These are phyloP conservation scores for Euphorbia schlechtendalii DNA, from an alignment of 441 rosid genomes.

Conservation along the genomic window DNA sequence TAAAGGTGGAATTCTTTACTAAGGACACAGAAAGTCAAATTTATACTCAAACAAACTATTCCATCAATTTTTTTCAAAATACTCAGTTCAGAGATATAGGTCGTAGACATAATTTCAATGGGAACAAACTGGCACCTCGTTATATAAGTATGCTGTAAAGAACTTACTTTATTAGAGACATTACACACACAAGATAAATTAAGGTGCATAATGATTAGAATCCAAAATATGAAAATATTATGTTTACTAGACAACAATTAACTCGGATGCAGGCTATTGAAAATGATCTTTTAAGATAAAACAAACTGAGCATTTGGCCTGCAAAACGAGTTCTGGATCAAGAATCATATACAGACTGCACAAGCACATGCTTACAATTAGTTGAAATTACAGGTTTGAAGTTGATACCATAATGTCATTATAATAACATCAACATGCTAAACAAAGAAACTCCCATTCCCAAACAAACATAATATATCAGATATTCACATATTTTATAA, in stretches of 20 bases:
- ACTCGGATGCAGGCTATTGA: background rate
- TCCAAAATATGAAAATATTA: too few relatives aligned
- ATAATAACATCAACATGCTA: too few relatives aligned
- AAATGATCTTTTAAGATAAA: background rate
- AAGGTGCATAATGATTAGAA: too few relatives aligned
- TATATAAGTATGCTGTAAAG: background rate
- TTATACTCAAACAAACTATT: background rate
- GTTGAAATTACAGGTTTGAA: background rate
- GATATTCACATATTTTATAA: background rate
- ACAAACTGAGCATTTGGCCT: background rate
- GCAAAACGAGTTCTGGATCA: background rate
- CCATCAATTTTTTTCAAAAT: too few relatives aligned
- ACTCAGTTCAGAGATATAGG: too few relatives aligned
- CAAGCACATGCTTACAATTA: background rate
- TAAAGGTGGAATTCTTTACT: background rate
- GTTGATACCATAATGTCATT: background rate
- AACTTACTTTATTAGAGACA: too few relatives aligned
- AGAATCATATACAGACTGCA: background rate
- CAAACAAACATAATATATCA: constrained; percentile 1
- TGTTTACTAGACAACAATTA: too few relatives aligned
- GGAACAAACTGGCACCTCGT: background rate
- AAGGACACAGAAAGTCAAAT: background rate
- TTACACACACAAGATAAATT: too few relatives aligned
- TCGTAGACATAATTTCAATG: background rate
- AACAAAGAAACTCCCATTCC: background rate